phyloP scores from a whole-genome alignment of 371 early-diverging fungal species.

The Actinomortierella ambigua region DNA sequence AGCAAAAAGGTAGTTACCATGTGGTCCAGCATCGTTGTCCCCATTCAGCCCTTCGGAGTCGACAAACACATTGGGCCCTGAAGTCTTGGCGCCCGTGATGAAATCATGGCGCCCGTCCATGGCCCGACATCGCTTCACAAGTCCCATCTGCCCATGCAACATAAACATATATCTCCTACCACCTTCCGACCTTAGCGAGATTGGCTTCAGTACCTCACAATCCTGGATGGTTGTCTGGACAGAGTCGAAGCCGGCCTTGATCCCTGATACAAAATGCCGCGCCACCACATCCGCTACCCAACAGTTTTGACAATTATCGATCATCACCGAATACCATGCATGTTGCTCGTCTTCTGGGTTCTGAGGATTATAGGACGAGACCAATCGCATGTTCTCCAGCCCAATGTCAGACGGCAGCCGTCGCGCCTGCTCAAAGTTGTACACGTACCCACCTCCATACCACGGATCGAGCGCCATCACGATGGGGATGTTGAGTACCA shows the following conservation, averaged over 20 bases:
- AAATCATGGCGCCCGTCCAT: conserved; percentile 30
- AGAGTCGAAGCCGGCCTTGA: conserved; percentile 21
- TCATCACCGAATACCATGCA: conserved; percentile 26
- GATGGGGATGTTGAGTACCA: conserved; percentile 25
- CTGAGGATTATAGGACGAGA: conserved; percentile 21
- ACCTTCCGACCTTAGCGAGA: conserved; percentile 17
- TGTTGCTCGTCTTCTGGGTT: conserved; percentile 12
- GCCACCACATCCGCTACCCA: conserved; percentile 31
- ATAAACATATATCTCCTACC: conserved; percentile 35
- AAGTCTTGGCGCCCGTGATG: conserved; percentile 25
- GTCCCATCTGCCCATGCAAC: conserved; percentile 35
- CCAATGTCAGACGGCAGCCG: conserved; percentile 32
- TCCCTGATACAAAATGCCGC: conserved; percentile 29
- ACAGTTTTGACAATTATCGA: conserved; percentile 35
- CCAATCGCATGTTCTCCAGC: conserved; percentile 30
- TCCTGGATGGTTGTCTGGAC: conserved; percentile 37
- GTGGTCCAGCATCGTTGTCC: conserved; percentile 40
- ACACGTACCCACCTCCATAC: conserved; percentile 21
- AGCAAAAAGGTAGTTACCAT: conserved; percentile 13
- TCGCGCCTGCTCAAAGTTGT: conserved; percentile 24
- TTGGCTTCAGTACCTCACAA: conserved; percentile 18
- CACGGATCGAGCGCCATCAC: conserved; percentile 32
- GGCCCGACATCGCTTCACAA: conserved; percentile 34
- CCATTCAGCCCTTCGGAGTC: conserved; percentile 35
- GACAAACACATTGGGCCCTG: conserved; percentile 41